Conservation (phyloP, 495 filamentous ascomycete genomes). For the Xylaria sp. region DNA sequence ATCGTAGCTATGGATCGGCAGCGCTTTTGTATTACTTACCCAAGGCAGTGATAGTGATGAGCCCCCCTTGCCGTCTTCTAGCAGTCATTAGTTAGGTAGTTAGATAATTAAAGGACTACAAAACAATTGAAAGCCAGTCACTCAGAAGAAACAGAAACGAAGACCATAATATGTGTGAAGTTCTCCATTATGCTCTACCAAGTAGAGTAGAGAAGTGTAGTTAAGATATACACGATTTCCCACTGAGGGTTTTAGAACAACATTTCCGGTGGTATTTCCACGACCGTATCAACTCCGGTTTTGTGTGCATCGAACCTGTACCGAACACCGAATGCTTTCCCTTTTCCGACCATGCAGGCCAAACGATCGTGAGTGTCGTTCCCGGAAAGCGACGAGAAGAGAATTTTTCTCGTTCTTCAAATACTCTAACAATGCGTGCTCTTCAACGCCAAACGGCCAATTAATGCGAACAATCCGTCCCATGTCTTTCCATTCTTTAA, state of each 20-base stretch:
- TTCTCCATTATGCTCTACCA: not conserved
- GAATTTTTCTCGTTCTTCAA: not conserved
- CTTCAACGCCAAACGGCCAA: constrained; percentile 5
- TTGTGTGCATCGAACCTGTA: not conserved
- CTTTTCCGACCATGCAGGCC: not conserved
- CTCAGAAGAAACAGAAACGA: not conserved
- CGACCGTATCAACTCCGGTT: constrained; percentile 1
- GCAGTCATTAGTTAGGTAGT: too few relatives aligned
- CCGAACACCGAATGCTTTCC: not conserved
- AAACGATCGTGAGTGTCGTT: constrained; percentile 2
- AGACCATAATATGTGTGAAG: not conserved
- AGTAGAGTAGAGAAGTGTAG: constrained; percentile 3
- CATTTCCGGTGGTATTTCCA: not conserved
- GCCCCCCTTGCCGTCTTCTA: too few relatives aligned
- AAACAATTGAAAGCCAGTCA: not conserved
- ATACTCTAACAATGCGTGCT: constrained; percentile 14
- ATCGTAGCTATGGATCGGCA: not conserved
- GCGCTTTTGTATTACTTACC: too few relatives aligned
- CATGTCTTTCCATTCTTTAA: constrained; percentile 4
- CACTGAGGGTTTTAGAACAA: not conserved
- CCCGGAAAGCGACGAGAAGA: not conserved
- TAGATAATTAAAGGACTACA: not conserved
- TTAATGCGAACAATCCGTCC: constrained; percentile 2
- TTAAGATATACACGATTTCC: not conserved
- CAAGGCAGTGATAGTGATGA: too few relatives aligned